phyloP scores from a whole-genome alignment of 176 grass and related monocot species.

The Carex parvula region DNA sequence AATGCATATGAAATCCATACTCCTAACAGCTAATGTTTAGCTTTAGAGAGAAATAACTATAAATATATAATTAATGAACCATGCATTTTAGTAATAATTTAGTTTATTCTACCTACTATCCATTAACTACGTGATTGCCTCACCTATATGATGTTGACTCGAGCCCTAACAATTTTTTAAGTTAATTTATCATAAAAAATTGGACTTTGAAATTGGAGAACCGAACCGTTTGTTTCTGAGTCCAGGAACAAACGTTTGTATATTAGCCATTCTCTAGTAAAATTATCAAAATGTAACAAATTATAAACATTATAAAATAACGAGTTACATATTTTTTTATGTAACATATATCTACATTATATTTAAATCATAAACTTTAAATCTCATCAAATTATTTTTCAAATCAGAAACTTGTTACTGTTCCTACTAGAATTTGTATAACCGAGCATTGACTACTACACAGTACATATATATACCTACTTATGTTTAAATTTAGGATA shows the following conservation, averaged over 20 bases:
- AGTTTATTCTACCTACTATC: constrained; percentile 4
- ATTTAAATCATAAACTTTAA: too few relatives aligned
- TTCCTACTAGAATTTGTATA: background rate
- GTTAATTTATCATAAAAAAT: background rate
- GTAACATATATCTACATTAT: too few relatives aligned
- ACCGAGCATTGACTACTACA: background rate
- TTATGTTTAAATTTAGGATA: background rate
- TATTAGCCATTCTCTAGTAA: too few relatives aligned
- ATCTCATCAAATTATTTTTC: too few relatives aligned
- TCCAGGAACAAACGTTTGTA: too few relatives aligned
- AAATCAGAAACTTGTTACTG: too few relatives aligned
- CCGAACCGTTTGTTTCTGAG: too few relatives aligned
- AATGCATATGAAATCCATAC: background rate
- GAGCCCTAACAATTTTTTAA: background rate
- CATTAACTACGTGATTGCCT: constrained; percentile 51
- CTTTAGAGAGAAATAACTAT: constrained; percentile 1
- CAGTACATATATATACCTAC: background rate
- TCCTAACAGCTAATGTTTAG: constrained; percentile 6
- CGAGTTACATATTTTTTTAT: too few relatives aligned
- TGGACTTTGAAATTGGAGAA: too few relatives aligned
- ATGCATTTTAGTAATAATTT: constrained; percentile 17
- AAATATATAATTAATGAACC: constrained; percentile 3
- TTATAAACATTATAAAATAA: too few relatives aligned
- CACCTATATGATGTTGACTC: constrained; percentile 33
- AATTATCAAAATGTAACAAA: too few relatives aligned